Percentiles rank a stretch among this genome's conserved stretches.
phyloP scores from a whole-genome alignment of 2,329 filamentous ascomycete genomes.

The Pseudocercospora crystallina region DNA sequence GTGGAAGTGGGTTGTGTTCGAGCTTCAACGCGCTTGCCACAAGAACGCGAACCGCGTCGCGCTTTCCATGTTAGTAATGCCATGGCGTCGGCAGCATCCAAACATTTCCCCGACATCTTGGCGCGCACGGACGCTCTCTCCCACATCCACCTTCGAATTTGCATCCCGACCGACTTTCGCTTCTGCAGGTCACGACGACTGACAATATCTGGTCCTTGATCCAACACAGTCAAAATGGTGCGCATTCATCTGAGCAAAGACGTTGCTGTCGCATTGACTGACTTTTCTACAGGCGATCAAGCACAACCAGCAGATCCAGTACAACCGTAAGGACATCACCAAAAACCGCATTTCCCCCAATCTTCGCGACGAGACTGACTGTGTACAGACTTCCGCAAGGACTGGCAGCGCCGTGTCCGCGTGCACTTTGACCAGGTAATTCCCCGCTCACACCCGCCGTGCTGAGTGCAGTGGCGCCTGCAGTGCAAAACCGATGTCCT shows the following conservation, averaged over 20 bases:
- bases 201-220: constrained; percentile 14
- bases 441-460: constrained; percentile 51
- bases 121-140: no score
- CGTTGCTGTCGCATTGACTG: neutral
- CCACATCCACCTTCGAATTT: neutral
- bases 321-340: constrained; percentile 62
- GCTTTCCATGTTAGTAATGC: neutral
- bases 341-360: neutral
- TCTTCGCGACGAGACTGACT: constrained; percentile 11
- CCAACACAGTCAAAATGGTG: constrained; percentile 22
- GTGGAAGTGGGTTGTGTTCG: neutral
- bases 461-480: constrained; percentile 56
- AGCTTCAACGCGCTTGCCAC: neutral
- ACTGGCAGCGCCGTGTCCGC: constrained; percentile 99
- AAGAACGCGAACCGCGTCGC: constrained; percentile 6
- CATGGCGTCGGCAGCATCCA: no score
- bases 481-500: constrained; percentile 36
- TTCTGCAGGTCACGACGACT: constrained; percentile 23
- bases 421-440: constrained; percentile 99
- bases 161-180: constrained; percentile 5
- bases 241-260: neutral
- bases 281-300: constrained; percentile 68
- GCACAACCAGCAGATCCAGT: constrained; percentile 98
- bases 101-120: no score
- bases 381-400: constrained; percentile 89